These are phyloP conservation scores for Glutinoglossum americanum DNA, from an alignment of 495 filamentous ascomycete genomes.

Conservation along the genomic window DNA sequence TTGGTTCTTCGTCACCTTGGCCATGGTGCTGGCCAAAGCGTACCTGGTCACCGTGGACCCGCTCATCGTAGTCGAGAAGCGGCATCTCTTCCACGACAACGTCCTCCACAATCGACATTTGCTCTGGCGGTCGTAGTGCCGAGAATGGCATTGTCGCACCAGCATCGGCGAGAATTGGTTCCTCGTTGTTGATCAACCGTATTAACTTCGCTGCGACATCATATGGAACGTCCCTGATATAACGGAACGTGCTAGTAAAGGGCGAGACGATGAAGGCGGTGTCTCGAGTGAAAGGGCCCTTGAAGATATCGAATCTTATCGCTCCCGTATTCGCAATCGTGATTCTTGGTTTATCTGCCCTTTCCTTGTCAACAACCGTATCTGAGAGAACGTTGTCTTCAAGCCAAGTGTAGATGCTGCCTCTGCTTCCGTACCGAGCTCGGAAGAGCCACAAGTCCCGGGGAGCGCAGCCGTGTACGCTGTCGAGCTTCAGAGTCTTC, in stretches of 20 bases:
- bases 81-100: constrained; percentile 4
- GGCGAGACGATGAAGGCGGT: constrained; percentile 70
- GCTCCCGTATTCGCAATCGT: constrained; percentile 74
- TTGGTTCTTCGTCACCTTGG: constrained; percentile 1
- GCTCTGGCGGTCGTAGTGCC: constrained; percentile 22
- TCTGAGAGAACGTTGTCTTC: constrained; percentile 49
- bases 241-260: constrained; percentile 62
- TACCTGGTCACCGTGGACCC: constrained; percentile 10
- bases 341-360: constrained; percentile 33
- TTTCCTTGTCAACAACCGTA: constrained; percentile 19
- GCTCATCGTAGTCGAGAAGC: constrained; percentile 8
- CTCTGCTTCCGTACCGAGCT: constrained; percentile 39
- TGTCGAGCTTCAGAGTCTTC: constrained; percentile 46
- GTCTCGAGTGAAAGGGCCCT: constrained; percentile 74
- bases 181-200: constrained; percentile 49
- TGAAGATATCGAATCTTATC: constrained; percentile 86
- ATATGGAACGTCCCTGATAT: constrained; percentile 61
- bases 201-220: constrained; percentile 46
- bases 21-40: background rate
- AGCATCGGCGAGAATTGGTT: constrained; percentile 26
- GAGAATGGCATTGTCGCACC: constrained; percentile 4
- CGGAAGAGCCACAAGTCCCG: constrained; percentile 61
- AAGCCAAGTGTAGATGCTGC: constrained; percentile 66
- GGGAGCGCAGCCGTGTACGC: constrained; percentile 64
- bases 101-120: constrained; percentile 12